Evolutionary conservation across 176 grass and related monocot genomes (phyloP), one percentile per base, ranked within the genome.

Genomic region (Cenchrus purpureus): DNA sequence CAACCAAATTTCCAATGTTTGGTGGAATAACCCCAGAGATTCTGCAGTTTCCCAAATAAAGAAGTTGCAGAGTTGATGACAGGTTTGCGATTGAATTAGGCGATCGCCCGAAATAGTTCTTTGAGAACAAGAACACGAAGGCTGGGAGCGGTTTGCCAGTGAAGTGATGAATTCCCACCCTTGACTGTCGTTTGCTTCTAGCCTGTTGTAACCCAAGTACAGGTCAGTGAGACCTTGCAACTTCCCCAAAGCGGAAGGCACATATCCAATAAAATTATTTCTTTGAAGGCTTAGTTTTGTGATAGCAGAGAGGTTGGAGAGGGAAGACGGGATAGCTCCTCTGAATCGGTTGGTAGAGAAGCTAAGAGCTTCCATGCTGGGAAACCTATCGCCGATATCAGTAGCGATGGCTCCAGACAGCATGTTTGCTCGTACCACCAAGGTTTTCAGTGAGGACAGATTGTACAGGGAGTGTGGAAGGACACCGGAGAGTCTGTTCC

Each of bases 121-220:
- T 6, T 78, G 49, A 85, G 1, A 62, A 3, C 9, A 2, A 79
- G 31, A 1, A 5, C 0, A 17, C 28, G 45, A 17, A 88, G 73
- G 73, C 48, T 57, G 55, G 63, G 45, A 72, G 55, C 80, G 72
- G 48, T 83, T 83, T 7, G 56, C 16, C 1, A 83, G 57, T 0
- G 57, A 83, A 37, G 56, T 72, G 45, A 88, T 22, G 49, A 88
- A 83, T 15, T 83, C 86, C 86, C 86, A 83, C 3, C 74, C 86
- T 1, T 73, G 16, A 0, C 11, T 65, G 16, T 79, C 12, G 3
- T 73, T 32, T 3, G 80, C 80, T 63, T 78, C 66, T 12, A 88
- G 57, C 34, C 2, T 29, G 48, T 66, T 79, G 46, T 2, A 1
- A 12, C 0, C 0, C 66, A 88, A 48, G n/a, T 8, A 3, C 15